Percentiles rank a stretch among this genome's conserved stretches.
phyloP scores from a whole-genome alignment of 2,329 filamentous ascomycete genomes.

The Didymosphaeria variabile region DNA sequence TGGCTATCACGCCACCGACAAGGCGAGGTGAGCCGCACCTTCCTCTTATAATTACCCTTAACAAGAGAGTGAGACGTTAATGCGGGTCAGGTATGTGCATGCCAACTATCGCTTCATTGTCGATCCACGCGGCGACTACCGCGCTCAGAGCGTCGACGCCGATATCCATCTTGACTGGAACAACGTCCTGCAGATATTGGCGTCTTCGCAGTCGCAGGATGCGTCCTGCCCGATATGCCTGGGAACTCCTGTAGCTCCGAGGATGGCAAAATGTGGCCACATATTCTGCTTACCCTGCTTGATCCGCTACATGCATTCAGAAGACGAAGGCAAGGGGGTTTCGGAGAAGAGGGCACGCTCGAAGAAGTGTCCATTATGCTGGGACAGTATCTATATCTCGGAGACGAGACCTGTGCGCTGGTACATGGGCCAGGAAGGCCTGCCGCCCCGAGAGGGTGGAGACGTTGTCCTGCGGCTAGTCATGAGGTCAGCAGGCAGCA shows the following conservation, averaged over 20 bases:
- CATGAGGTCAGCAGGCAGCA: slow-evolving; percentile 80
- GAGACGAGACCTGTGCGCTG: slow-evolving; percentile 90
- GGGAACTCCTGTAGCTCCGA: slow-evolving; percentile 87
- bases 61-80: slow-evolving; percentile 12
- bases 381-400: slow-evolving; percentile 89
- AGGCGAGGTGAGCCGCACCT: slow-evolving; percentile 71
- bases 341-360: slow-evolving; percentile 77
- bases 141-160: slow-evolving; percentile 81
- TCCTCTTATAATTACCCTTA: background rate
- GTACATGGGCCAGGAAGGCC: slow-evolving; percentile 87
- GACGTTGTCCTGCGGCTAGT: slow-evolving; percentile 91
- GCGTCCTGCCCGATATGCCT: slow-evolving; percentile 95
- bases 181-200: slow-evolving; percentile 88
- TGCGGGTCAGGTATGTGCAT: slow-evolving; percentile 74
- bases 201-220: slow-evolving; percentile 86
- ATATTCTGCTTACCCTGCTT: slow-evolving; percentile 95
- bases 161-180: slow-evolving; percentile 92
- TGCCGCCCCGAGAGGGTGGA: slow-evolving; percentile 80
- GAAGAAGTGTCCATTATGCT: slow-evolving; percentile 97
- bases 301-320: slow-evolving; percentile 93
- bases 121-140: slow-evolving; percentile 80
- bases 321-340: slow-evolving; percentile 65
- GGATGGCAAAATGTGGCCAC: slow-evolving; percentile 97
- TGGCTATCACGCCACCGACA: slow-evolving; percentile 89
- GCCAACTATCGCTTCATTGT: slow-evolving; percentile 98